These are phyloP conservation scores for Arbutus unedo DNA, from an alignment of 148 eudicot species.

Conservation along the genomic window DNA sequence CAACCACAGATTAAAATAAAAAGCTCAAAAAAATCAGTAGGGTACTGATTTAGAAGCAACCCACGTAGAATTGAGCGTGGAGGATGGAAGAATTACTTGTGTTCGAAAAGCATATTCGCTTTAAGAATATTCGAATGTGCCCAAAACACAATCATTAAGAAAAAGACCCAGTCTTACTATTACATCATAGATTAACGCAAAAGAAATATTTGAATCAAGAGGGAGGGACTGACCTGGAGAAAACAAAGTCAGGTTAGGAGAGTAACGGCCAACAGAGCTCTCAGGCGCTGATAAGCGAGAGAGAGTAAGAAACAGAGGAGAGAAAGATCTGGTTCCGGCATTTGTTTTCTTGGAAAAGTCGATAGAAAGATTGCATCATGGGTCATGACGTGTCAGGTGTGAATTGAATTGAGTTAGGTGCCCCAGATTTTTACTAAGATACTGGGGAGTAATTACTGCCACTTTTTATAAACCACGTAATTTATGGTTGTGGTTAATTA, in stretches of 20 bases:
- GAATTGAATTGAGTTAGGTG: not conserved
- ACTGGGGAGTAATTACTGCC: too few species aligned
- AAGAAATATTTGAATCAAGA: not conserved
- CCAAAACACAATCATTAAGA: conserved; percentile 8
- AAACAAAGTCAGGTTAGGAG: conserved; percentile 6
- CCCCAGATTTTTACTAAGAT: not conserved
- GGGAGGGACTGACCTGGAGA: conserved; percentile 3
- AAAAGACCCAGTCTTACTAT: not conserved
- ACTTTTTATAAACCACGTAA: too few species aligned
- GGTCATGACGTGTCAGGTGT: conserved; percentile 3
- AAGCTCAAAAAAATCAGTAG: not conserved
- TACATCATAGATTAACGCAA: not conserved
- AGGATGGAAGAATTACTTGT: conserved; percentile 14
- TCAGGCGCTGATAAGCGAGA: not conserved
- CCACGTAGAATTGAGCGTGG: not conserved
- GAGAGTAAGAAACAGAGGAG: not conserved
- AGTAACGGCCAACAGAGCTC: conserved; percentile 10
- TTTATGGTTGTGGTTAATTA: too few species aligned
- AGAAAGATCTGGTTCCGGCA: not conserved
- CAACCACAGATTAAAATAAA: not conserved
- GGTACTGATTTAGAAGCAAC: not conserved
- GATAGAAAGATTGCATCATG: not conserved
- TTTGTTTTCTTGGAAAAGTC: conserved; percentile 14
- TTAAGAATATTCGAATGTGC: conserved; percentile 37
- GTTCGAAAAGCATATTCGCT: conserved; percentile 40